Evolutionary conservation across 352 stramenopile species (phyloP), one percentile per base, ranked within the genome.

Genomic region (Thalassiosira exigua): DNA sequence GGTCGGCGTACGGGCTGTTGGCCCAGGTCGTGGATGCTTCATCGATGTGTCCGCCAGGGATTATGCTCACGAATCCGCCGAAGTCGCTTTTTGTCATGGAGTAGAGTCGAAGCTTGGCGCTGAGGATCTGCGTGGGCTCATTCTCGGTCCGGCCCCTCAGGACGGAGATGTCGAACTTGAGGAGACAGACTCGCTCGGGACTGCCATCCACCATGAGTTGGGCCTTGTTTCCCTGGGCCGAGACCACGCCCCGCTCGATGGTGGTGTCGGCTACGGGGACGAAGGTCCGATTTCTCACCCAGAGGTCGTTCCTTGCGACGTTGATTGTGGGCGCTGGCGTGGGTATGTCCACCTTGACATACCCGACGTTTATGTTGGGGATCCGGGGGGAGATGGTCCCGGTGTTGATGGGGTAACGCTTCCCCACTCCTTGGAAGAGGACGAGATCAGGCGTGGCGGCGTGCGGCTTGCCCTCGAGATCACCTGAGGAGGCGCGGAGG

Each of bases 161-260:
- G 41, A 36, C 33, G 4, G 46, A 65, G 12, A 81, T 41, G 62
- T 82, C 60, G 30, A 82, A 82, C 19, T 74, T 21, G 2, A 82
- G 14, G 9, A 82, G 42, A 4, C 51, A 19, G 1, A 78, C 36
- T 7, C 46, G 36, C 33, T 73, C 51, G 0, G 66, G 74, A 60
- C 27, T n/a, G 22, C 66, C 74, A 36, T 82, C 74, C 33, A 82
- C 74, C 46, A 69, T 52, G 24, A 82, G 50, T 22, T 48, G 44
- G 26, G 52, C 39, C 22, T 36, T 52, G 11, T 42, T 12, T 2
- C 56, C 56, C 30, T 54, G 56, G 0, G 56, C 26, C n/a, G 27
- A 21, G 51, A 50, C n/a, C 21, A 26, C 19, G 12, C 53, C 26
- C 29, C 52, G 41, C 50, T 36, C n/a, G 33, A 79, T 71, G 59